Evolutionary conservation across 2,329 filamentous ascomycete genomes (phyloP), one percentile per base, ranked within the genome.

Genomic region (Exophiala calicioides): DNA sequence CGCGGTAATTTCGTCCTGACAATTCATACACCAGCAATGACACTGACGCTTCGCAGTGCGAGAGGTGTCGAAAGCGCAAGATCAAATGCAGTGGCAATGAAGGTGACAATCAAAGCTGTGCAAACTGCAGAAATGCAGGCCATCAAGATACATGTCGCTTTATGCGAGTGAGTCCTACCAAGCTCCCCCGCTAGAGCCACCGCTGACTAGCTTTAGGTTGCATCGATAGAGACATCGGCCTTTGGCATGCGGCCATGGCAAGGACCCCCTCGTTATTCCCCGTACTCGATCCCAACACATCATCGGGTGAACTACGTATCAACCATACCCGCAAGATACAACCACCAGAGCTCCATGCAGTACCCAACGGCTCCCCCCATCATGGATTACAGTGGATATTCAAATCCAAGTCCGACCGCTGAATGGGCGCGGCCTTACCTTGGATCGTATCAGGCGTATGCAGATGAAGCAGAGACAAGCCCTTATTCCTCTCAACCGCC

Each of bases 71-170:
- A 51, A 90, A 91, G 71, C 81, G 91, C 49, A 97, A 97, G 75
- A 97, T 97, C 60, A 85, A 88, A 58, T 97, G 91, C 71, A 95
- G 87, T 61, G 91, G 91, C 32, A 89, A 95, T 63, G 75, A 78
- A 24, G 86, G 86, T 23, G 81, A 85, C 60, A 86, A 85, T n/a
- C 70, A 74, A 29, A 82, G 84, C n/a, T 97, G 91, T 68, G 74
- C 78, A 8, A 95, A 90, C 66, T 97, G 91, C 73, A 85, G 82
- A 60, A 81, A 76, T 52, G 85, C 90, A 41, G 85, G 86, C 9
- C 72, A 70, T 40, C 65, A 58, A 2, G 61, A 77, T 4, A 34
- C 43, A 13, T 96, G 91, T 64, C 80, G 84, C 47, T 96, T 95
- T 62, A 73, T 94, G 54, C 79, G 91, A 68, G 91, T 95, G 34